phyloP scores from a whole-genome alignment of 768 basidiomycete genomes.

The Rubroboletus satanas region DNA sequence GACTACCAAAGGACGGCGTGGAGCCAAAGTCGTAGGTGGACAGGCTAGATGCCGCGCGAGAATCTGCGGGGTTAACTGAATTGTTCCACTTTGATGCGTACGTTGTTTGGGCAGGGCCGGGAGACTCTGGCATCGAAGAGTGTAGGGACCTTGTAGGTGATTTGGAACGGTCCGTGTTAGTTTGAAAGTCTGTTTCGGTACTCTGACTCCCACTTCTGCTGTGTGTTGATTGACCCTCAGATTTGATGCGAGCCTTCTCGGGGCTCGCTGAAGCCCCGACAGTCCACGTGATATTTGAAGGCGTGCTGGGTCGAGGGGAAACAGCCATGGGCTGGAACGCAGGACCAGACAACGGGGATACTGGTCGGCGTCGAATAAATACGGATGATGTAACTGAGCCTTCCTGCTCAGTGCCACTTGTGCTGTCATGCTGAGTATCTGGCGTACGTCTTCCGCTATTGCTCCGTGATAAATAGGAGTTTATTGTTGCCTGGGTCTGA shows the following conservation, averaged over 20 bases:
- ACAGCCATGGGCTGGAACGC: slow-evolving; percentile 59
- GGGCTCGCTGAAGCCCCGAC: slow-evolving; percentile 32
- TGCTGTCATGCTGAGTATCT: slow-evolving; percentile 42
- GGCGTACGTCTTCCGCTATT: slow-evolving; percentile 66
- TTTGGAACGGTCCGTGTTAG: slow-evolving; percentile 35
- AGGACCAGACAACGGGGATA: slow-evolving; percentile 64
- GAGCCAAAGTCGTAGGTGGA: slow-evolving; percentile 49
- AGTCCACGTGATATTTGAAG: slow-evolving; percentile 77
- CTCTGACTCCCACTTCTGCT: slow-evolving; percentile 59
- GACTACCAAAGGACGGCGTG: slow-evolving; percentile 38
- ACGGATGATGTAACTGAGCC: slow-evolving; percentile 48
- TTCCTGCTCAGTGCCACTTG: slow-evolving; percentile 38
- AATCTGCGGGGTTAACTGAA: slow-evolving; percentile 33
- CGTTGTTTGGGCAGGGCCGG: slow-evolving; percentile 37
- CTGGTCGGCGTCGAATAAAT: slow-evolving; percentile 57
- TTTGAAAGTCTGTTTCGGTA: slow-evolving; percentile 31
- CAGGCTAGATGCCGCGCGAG: slow-evolving; percentile 45
- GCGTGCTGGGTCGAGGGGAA: slow-evolving; percentile 52
- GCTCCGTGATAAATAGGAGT: slow-evolving; percentile 51
- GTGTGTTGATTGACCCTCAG: slow-evolving; percentile 36
- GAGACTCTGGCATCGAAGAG: slow-evolving; percentile 60
- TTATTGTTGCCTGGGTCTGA: slow-evolving; percentile 34
- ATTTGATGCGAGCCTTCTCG: slow-evolving; percentile 31
- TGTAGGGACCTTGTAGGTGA: slow-evolving; percentile 46
- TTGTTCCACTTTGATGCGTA: slow-evolving; percentile 26